phyloP scores from a whole-genome alignment of 106 monocot species.

The Phalaenopsis aphrodite region DNA sequence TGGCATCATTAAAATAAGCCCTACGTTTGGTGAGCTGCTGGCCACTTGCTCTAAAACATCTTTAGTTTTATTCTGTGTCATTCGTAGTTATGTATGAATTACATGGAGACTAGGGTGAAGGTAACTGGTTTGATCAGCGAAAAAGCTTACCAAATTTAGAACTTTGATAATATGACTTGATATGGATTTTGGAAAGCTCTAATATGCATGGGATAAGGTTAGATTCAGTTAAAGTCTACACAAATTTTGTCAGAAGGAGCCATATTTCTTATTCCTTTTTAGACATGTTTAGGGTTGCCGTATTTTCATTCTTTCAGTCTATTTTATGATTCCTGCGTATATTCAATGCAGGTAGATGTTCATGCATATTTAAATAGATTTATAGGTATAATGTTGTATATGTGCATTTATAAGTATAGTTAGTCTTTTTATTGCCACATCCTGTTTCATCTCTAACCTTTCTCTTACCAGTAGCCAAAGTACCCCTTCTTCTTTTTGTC shows the following conservation, averaged over 20 bases:
- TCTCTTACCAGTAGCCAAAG: not conserved
- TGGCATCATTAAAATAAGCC: too few relatives aligned
- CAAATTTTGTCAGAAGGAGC: not conserved
- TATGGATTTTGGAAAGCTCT: not conserved
- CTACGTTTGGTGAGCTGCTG: too few relatives aligned
- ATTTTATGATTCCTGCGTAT: not conserved
- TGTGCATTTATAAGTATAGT: not conserved
- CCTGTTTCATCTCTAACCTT: not conserved
- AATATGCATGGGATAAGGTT: not conserved
- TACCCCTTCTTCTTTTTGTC: not conserved
- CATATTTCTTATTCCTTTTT: not conserved
- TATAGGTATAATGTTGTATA: not conserved
- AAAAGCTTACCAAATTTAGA: not conserved
- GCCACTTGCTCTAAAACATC: too few relatives aligned
- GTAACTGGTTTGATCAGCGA: not conserved
- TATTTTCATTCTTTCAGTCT: not conserved
- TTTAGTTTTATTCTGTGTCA: too few relatives aligned
- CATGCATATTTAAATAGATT: not conserved
- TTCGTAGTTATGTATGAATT: not conserved
- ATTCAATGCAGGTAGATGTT: not conserved
- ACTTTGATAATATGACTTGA: not conserved
- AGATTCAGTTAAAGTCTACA: not conserved
- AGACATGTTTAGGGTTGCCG: not conserved
- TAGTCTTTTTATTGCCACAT: not conserved
- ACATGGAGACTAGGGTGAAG: not conserved